Evolutionary conservation across 1,284 basidiomycete species (phyloP), one percentile per base, ranked within the genome.

Genomic region (Leccinum subrobustum): DNA sequence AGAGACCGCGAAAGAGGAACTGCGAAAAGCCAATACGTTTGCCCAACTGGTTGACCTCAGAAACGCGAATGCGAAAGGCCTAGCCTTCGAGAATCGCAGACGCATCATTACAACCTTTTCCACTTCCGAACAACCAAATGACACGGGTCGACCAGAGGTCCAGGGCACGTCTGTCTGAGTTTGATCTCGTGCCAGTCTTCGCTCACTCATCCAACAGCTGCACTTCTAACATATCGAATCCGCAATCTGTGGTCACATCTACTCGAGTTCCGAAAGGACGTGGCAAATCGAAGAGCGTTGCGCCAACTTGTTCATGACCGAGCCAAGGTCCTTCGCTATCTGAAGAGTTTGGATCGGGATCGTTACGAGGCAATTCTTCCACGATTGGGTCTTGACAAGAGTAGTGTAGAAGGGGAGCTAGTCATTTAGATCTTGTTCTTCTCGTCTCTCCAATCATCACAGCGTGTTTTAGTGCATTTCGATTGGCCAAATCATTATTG

Each of bases 371-470:
- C 74, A 18, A 75, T 93, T 37, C 79, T 98, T 58, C 80, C 82
- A 39, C 86, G 89, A 60, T 79, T 96, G 31, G 96, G 91, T 2
- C 74, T 98, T 53, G 88, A 95, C 67, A 81, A 85, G 25, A 81
- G 82, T 64, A 88, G 89, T 25, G 92, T 98, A 5, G 95, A 97
- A 76, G 95, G 95, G 52, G 95, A 98, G 73, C 77, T 97, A 44
- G 81, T 88, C 60, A 81, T 92, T 58, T 84, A 76, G 59, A 42
- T 35, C 16, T 18, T 47, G 2, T 23, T 54, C 37, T 18, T 35
- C 16, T 18, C 50, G 1, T 23, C 52, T 33, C 25, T 44, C 42
- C 39, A 6, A 18, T 18, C 3, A 42, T 18, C 16, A 23, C 9
- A 33, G 12, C 18, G 2, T 18, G 3, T 31, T 31, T 16, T 27